Evolutionary conservation across 371 early-diverging fungal species (phyloP).

Genomic region (Fennellomyces sp.): DNA sequence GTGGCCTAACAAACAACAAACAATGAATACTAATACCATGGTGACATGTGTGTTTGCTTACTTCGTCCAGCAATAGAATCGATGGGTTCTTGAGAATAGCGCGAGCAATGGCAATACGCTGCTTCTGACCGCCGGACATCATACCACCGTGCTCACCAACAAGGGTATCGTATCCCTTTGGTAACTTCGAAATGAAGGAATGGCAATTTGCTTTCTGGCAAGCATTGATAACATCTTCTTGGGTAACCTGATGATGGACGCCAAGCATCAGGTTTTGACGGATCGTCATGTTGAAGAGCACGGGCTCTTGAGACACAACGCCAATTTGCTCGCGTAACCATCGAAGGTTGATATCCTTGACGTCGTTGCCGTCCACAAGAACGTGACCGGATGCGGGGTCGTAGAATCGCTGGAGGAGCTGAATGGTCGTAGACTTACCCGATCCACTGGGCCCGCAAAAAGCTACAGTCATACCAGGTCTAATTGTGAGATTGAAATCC

Average conservation of each 20-base stretch:
- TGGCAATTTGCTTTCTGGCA: conserved; percentile 74
- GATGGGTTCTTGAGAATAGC: conserved; percentile 74
- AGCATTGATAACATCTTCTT: conserved; percentile 48
- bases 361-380: conserved; percentile 42
- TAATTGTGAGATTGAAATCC: conserved; percentile 61
- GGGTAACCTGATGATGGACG: conserved; percentile 21
- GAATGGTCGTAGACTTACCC: conserved; percentile 69
- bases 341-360: conserved; percentile 44
- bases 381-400: conserved; percentile 41
- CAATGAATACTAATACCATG: neutral
- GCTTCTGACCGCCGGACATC: too few relatives aligned
- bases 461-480: conserved; percentile 69
- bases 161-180: too few relatives aligned
- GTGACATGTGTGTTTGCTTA: neutral
- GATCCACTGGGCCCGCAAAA: conserved; percentile 56
- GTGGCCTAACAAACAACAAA: conserved; percentile 63
- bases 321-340: conserved; percentile 52
- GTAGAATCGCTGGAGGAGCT: conserved; percentile 77
- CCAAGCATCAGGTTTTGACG: conserved; percentile 47
- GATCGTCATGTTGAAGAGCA: conserved; percentile 60
- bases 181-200: conserved; percentile 73
- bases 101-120: conserved; percentile 75
- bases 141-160: too few relatives aligned
- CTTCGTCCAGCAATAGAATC: conserved; percentile 62
- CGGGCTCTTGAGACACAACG: conserved; percentile 65